A percentile compares a stretch with the other conserved stretches of the same genome.
Evolutionary conservation across 352 stramenopile species (phyloP).

Genomic region (Phytophthora lateralis): DNA sequence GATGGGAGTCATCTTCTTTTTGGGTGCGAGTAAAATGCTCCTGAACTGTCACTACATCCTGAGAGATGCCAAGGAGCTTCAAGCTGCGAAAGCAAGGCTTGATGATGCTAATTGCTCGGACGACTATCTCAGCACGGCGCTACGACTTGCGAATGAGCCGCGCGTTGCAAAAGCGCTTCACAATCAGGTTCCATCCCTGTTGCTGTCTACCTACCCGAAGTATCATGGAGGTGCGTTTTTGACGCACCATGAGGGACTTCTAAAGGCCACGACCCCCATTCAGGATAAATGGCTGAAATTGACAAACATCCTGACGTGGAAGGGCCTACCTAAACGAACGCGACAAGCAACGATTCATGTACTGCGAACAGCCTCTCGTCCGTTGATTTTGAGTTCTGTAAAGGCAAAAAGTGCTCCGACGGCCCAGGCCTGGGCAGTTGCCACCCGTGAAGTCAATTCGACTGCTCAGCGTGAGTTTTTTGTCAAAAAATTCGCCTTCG

Average conservation of each 20-base stretch:
- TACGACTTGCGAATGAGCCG: slow-evolving; percentile 3
- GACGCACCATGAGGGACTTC: background rate
- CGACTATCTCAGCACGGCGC: background rate
- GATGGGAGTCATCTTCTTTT: slow-evolving; percentile 23
- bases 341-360: background rate
- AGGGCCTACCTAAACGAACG: background rate
- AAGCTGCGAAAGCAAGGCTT: slow-evolving; percentile 3
- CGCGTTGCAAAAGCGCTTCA: slow-evolving; percentile 4
- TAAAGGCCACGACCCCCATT: background rate
- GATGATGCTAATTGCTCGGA: background rate
- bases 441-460: background rate
- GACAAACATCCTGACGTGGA: slow-evolving; percentile 1
- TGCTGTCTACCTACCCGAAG: slow-evolving; percentile 14
- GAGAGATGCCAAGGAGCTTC: slow-evolving; percentile 1
- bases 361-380: background rate
- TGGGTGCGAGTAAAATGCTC: slow-evolving; percentile 11
- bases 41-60: slow-evolving; percentile 17
- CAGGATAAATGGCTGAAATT: background rate
- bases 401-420: background rate
- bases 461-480: background rate
- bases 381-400: background rate
- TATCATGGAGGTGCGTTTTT: slow-evolving; percentile 6
- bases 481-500: slow-evolving; percentile 1
- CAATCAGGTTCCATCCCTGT: background rate
- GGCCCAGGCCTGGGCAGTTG: background rate